Evolutionary conservation across 1,139 yeast species (phyloP).

Genomic region (Blastobotrys buckinghamii): DNA sequence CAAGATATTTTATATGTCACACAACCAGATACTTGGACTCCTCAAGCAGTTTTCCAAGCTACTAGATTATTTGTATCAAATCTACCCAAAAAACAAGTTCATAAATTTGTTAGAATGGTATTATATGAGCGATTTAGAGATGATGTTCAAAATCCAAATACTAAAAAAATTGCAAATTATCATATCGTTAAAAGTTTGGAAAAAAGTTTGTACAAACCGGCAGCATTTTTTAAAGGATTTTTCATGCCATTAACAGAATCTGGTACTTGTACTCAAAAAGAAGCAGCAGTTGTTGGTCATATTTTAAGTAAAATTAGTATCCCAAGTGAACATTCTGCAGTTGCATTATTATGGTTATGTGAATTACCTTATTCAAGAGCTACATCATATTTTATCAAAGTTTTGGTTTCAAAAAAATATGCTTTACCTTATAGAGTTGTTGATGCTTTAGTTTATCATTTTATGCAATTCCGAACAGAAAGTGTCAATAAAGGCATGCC

Average conservation of each 20-base stretch:
- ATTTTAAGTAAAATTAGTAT: constrained; percentile 83
- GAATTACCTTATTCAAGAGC: constrained; percentile 77
- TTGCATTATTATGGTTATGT: constrained; percentile 78
- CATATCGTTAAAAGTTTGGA: constrained; percentile 89
- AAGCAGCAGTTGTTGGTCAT: constrained; percentile 93
- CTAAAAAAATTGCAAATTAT: constrained; percentile 57
- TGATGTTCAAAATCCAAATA: constrained; percentile 55
- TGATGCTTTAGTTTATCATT: constrained; percentile 92
- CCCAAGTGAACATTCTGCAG: constrained; percentile 94
- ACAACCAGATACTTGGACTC: constrained; percentile 89
- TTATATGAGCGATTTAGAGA: constrained; percentile 79
- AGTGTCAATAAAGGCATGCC: constrained; percentile 64
- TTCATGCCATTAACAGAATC: constrained; percentile 73
- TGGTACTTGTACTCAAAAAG: constrained; percentile 72
- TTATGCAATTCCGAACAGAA: constrained; percentile 65
- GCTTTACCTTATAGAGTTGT: constrained; percentile 96
- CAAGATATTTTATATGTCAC: constrained; percentile 91
- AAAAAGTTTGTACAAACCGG: constrained; percentile 92
- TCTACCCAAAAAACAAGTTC: constrained; percentile 81
- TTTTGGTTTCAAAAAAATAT: constrained; percentile 85
- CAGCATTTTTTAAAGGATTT: constrained; percentile 96
- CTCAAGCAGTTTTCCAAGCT: constrained; percentile 94
- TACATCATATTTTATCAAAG: constrained; percentile 82
- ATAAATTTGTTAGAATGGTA: constrained; percentile 69
- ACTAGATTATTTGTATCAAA: constrained; percentile 90